Conservation (phyloP, 2,329 filamentous ascomycete genomes). For the Xenosphaeropsis pyriputrescens region DNA sequence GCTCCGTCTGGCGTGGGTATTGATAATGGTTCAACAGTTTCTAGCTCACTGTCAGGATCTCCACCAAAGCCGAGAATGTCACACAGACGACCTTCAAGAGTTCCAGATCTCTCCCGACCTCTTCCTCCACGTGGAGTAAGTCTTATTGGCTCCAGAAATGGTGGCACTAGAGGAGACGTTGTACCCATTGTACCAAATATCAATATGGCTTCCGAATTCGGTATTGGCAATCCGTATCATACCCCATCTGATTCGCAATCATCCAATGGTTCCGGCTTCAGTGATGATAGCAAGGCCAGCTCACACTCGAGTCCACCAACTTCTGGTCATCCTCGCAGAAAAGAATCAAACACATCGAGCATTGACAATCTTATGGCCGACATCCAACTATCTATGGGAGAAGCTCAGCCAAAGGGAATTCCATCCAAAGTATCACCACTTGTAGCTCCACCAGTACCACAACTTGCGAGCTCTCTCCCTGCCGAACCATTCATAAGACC, state of each 20-base stretch:
- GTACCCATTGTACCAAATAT: slow-evolving; percentile 18
- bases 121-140: slow-evolving; percentile 16
- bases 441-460: slow-evolving; percentile 10
- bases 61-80: slow-evolving; percentile 5
- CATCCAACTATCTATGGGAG: slow-evolving; percentile 34
- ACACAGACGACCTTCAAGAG: slow-evolving; percentile 10
- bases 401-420: slow-evolving; percentile 18
- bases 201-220: slow-evolving; percentile 45
- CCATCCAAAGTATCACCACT: slow-evolving; percentile 14
- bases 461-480: slow-evolving; percentile 1
- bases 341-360: slow-evolving; percentile 21
- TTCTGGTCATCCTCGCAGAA: slow-evolving; percentile 20
- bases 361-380: slow-evolving; percentile 41
- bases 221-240: slow-evolving; percentile 48
- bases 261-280: slow-evolving; percentile 47
- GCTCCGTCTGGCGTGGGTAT: slow-evolving; percentile 5
- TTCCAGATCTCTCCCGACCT: slow-evolving; percentile 14
- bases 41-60: slow-evolving; percentile 1
- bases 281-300: slow-evolving; percentile 42
- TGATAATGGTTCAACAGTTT: neutral
- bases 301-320: slow-evolving; percentile 43
- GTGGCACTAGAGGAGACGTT: slow-evolving; percentile 8
- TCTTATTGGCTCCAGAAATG: slow-evolving; percentile 10
- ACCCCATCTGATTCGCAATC: slow-evolving; percentile 48
- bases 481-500: slow-evolving; percentile 7